Percentiles rank a stretch among this genome's conserved stretches.
These are phyloP conservation scores for Arctium lappa DNA, from an alignment of 129 eudicot genomes.

Conservation along the genomic window DNA sequence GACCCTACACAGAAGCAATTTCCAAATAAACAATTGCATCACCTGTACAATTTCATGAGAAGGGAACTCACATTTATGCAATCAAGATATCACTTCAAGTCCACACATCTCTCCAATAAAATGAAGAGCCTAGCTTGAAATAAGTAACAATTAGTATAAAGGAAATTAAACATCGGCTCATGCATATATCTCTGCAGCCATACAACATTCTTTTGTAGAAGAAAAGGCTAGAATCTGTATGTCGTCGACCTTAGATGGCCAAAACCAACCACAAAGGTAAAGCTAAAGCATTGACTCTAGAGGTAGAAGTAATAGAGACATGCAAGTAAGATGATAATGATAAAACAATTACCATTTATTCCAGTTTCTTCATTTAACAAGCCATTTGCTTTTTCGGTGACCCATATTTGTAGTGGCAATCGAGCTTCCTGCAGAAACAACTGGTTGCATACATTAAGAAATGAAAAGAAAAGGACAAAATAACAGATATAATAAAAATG, in stretches of 20 bases:
- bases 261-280: background rate
- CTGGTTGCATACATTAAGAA: background rate
- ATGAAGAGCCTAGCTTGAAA: background rate
- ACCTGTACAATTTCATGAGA: background rate
- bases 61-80: background rate
- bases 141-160: background rate
- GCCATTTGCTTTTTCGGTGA: slow-evolving; percentile 76
- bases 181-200: background rate
- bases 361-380: slow-evolving; percentile 54
- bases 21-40: background rate
- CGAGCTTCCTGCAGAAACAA: slow-evolving; percentile 73
- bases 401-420: slow-evolving; percentile 88
- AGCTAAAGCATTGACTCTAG: background rate
- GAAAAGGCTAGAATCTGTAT: background rate
- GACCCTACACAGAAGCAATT: background rate
- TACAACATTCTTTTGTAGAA: background rate
- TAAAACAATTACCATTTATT: slow-evolving; percentile 47
- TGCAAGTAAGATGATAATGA: slow-evolving; percentile 8
- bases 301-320: slow-evolving; percentile 5
- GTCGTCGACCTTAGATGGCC: background rate
- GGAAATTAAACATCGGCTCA: background rate
- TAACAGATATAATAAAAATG: background rate
- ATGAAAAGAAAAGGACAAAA: background rate
- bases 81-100: background rate
- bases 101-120: background rate